Evolutionary conservation across 2,329 filamentous ascomycete genomes (phyloP), one percentile per base, ranked within the genome.

Genomic region (Xylariaceae sp.): DNA sequence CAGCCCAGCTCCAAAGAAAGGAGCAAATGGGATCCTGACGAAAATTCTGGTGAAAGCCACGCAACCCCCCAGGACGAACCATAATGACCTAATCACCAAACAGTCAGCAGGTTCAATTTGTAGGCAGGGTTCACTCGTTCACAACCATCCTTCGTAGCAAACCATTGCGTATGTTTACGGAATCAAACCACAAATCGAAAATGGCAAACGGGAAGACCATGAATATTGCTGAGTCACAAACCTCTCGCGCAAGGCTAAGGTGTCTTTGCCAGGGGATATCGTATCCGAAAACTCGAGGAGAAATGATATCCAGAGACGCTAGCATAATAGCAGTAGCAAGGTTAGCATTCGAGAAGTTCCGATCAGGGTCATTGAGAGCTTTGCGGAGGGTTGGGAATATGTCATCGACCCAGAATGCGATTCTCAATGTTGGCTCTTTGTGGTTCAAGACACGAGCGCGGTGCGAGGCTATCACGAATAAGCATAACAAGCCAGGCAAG

Each of bases 281-380:
- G n/a, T 89, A 84, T 47, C 87, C 88, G 62, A 94, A 92, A 0
- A 87, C 86, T 49, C 85, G 86, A 0, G 89, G 89, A 0, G 86
- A 90, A 44, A 94, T 85, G 49, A 94, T 92, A 62, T 94, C 88
- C 17, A 94, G 74, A 1, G 88, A 91, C 1, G 88, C 82, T 41
- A 95, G 78, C 86, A 94, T 90, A 54, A 95, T 90, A 7, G 89
- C 86, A 0, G 88, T 89, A 0, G 89, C 88, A 2, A 95, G 75
- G 47, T 86, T 88, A 14, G 82, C 81, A 57, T 90, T 84, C 1
- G 86, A 85, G 11, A 90, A 82, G 38, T 82, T 80, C 53, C 80
- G 75, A 36, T 75, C 74, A 0, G 78, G 75, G 47, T 83, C 77
- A 51, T 78, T 75, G 18, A 94, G 74, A 1, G 87, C 83, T 52